Conservation (phyloP, 78 protist species). For the Dictyostelium capitatum region DNA sequence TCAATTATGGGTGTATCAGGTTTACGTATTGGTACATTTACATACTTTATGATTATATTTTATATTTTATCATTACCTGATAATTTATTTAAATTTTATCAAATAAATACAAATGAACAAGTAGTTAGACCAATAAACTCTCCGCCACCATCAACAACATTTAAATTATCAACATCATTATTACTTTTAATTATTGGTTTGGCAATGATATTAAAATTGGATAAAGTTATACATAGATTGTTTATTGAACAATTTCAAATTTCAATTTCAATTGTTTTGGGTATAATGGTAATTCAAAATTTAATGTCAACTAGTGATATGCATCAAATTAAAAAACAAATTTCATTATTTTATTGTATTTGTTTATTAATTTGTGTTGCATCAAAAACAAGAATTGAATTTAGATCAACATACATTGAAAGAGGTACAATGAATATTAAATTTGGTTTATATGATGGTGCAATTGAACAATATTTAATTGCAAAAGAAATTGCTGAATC, state of each 20-base stretch:
- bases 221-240: not conserved
- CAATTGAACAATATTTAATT: constrained; percentile 19
- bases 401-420: constrained; percentile 29
- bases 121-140: no score
- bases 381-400: not conserved
- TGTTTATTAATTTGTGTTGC: not conserved
- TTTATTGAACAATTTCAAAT: not conserved
- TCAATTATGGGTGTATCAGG: not conserved
- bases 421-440: constrained; percentile 1
- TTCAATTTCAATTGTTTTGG: not conserved
- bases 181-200: not conserved
- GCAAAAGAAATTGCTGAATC: not conserved
- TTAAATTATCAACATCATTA: not conserved
- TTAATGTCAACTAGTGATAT: not conserved
- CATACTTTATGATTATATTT: constrained; percentile 41
- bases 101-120: no score
- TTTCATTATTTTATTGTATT: not conserved
- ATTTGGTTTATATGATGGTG: not conserved
- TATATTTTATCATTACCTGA: constrained; percentile 22
- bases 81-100: not conserved
- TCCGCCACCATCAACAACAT: no score
- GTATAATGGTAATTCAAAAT: not conserved
- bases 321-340: not conserved
- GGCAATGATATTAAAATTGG: not conserved
- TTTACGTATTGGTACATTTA: not conserved